Evolutionary conservation across 371 early-diverging fungal genomes (phyloP).

Genomic region (Actinomortierella wolfii): DNA sequence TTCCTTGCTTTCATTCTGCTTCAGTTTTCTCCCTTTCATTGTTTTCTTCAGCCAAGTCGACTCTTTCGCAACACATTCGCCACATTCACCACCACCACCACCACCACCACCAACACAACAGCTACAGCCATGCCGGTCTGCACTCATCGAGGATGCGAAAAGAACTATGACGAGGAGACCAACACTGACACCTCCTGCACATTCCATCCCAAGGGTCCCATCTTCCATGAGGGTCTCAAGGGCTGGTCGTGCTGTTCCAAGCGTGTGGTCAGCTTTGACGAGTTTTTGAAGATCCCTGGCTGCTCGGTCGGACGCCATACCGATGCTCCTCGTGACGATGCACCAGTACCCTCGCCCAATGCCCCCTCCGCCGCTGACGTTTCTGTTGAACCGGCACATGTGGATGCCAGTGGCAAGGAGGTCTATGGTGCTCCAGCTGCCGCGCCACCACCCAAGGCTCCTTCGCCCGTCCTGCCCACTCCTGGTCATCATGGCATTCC

Average conservation of each 20-base stretch:
- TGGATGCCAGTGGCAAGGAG: slow-evolving; percentile 6
- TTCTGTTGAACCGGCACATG: slow-evolving; percentile 16
- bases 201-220: slow-evolving; percentile 84
- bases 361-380: slow-evolving; percentile 5
- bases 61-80: background rate
- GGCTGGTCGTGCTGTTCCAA: slow-evolving; percentile 97
- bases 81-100: slow-evolving; percentile 6
- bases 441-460: slow-evolving; percentile 22
- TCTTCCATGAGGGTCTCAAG: slow-evolving; percentile 92
- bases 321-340: slow-evolving; percentile 52
- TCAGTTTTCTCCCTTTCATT: background rate
- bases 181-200: slow-evolving; percentile 79
- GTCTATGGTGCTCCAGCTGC: slow-evolving; percentile 8
- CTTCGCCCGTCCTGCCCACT: slow-evolving; percentile 14
- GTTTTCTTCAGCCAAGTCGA: background rate
- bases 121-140: slow-evolving; percentile 63
- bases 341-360: slow-evolving; percentile 39
- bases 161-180: slow-evolving; percentile 68
- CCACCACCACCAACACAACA: too few species aligned
- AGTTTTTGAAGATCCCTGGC: slow-evolving; percentile 86
- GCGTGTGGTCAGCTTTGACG: slow-evolving; percentile 88
- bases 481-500: slow-evolving; percentile 11
- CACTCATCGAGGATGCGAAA: slow-evolving; percentile 83
- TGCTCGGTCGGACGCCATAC: slow-evolving; percentile 74
- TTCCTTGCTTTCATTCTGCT: background rate